These are phyloP conservation scores for Candida glucosophila DNA, from an alignment of 1,139 yeast species.

Conservation along the genomic window DNA sequence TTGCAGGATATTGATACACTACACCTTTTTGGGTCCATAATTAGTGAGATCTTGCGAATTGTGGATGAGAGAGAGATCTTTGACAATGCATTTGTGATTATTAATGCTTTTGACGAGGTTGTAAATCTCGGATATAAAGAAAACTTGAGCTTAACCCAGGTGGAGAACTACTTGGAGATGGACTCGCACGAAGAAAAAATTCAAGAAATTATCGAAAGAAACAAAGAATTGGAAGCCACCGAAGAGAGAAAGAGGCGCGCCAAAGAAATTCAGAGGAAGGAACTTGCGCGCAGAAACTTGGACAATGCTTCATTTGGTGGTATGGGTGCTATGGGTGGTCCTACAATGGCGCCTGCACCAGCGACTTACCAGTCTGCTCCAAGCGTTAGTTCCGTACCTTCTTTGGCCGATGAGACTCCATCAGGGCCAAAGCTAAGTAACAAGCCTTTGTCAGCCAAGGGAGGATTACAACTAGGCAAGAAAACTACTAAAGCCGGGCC, in stretches of 20 bases:
- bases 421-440: constrained; percentile 7
- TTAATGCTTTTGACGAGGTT: constrained; percentile 91
- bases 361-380: constrained; percentile 30
- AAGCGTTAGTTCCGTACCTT: constrained; percentile 4
- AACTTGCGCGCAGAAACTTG: constrained; percentile 54
- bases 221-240: constrained; percentile 93
- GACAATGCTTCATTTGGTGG: constrained; percentile 16
- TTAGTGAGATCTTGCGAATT: constrained; percentile 62
- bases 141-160: constrained; percentile 73
- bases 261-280: constrained; percentile 86
- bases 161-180: constrained; percentile 89
- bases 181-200: constrained; percentile 98
- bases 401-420: constrained; percentile 10
- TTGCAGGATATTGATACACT: constrained; percentile 91
- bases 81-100: constrained; percentile 77
- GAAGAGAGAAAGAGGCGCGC: constrained; percentile 97
- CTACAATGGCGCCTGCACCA: constrained; percentile 16
- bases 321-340: constrained; percentile 7
- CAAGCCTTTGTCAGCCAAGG: constrained; percentile 39
- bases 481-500: constrained; percentile 30
- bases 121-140: constrained; percentile 87
- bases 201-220: constrained; percentile 94
- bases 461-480: constrained; percentile 80
- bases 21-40: constrained; percentile 75
- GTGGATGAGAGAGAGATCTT: constrained; percentile 81